A percentile compares a stretch with the other conserved stretches of the same genome.
phyloP scores from a whole-genome alignment of 345 rosid species.

The Ricinus communis region DNA sequence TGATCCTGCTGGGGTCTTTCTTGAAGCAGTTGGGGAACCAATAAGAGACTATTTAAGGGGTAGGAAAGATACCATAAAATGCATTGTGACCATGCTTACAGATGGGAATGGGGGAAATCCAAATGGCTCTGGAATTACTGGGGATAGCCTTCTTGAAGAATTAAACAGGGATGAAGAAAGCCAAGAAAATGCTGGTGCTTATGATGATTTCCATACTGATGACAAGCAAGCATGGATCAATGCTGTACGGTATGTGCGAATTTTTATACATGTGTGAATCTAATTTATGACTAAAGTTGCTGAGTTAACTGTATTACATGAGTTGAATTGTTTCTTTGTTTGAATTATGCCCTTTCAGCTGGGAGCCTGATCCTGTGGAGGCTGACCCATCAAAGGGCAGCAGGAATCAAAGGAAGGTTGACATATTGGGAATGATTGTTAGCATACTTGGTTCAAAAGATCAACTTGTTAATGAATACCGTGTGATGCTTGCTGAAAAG shows the following conservation, averaged over 20 bases:
- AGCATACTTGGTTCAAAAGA: conserved; percentile 95
- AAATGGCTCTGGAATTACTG: conserved; percentile 76
- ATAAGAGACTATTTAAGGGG: conserved; percentile 89
- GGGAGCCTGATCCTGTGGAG: conserved; percentile 98
- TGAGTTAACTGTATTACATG: not conserved
- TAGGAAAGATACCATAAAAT: conserved; percentile 91
- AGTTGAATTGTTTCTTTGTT: conserved; percentile 12
- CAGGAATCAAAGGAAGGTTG: conserved; percentile 76
- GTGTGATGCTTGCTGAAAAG: conserved; percentile 95
- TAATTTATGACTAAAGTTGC: conserved; percentile 17
- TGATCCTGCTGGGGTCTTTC: conserved; percentile 91
- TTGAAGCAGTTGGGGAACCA: conserved; percentile 96
- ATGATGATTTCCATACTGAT: conserved; percentile 77
- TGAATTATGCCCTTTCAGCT: conserved; percentile 48
- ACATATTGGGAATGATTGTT: conserved; percentile 92
- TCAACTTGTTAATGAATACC: conserved; percentile 90
- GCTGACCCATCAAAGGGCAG: conserved; percentile 90
- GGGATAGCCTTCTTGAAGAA: conserved; percentile 98
- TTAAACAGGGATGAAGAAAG: conserved; percentile 88
- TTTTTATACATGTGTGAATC: not conserved
- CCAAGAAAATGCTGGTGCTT: conserved; percentile 64
- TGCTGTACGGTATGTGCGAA: conserved; percentile 52
- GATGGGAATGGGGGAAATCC: conserved; percentile 86
- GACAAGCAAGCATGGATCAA: conserved; percentile 90
- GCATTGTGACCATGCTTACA: conserved; percentile 97